Evolutionary conservation across 768 basidiomycete species (phyloP).

Genomic region (Pulveroboletus ravenelii): DNA sequence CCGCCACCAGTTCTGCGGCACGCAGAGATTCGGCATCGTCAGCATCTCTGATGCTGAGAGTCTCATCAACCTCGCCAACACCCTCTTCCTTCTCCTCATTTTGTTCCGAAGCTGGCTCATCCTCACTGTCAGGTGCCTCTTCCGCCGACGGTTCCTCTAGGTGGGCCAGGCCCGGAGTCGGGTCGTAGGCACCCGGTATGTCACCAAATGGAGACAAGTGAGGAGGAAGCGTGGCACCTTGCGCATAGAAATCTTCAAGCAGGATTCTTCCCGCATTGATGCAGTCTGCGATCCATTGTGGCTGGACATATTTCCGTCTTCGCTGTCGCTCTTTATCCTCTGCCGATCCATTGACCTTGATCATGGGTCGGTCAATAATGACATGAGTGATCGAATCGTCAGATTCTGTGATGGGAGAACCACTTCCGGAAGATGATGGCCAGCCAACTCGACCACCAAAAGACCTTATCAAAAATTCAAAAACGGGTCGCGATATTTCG

Average conservation of each 20-base stretch:
- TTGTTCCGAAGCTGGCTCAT: slow-evolving; percentile 21
- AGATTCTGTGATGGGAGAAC: slow-evolving; percentile 71
- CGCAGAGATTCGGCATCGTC: slow-evolving; percentile 68
- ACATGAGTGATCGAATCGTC: slow-evolving; percentile 92
- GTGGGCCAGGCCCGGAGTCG: slow-evolving; percentile 35
- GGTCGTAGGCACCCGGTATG: slow-evolving; percentile 71
- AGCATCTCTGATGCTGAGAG: slow-evolving; percentile 29
- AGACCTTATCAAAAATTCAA: slow-evolving; percentile 90
- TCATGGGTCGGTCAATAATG: slow-evolving; percentile 83
- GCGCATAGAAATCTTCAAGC: slow-evolving; percentile 79
- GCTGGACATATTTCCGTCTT: slow-evolving; percentile 86
- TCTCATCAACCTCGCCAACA: slow-evolving; percentile 26
- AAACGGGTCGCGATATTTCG: slow-evolving; percentile 84
- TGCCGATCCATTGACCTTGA: slow-evolving; percentile 43
- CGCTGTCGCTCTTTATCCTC: slow-evolving; percentile 58
- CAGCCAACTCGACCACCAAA: slow-evolving; percentile 93
- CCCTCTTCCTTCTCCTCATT: slow-evolving; percentile 22
- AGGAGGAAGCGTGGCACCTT: slow-evolving; percentile 84
- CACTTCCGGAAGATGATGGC: slow-evolving; percentile 75
- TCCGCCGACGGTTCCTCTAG: slow-evolving; percentile 25
- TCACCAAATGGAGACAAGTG: slow-evolving; percentile 96
- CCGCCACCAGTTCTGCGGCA: slow-evolving; percentile 88
- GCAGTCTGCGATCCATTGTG: slow-evolving; percentile 97
- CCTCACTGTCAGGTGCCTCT: slow-evolving; percentile 28
- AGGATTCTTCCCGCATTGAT: slow-evolving; percentile 84